Evolutionary conservation across 108 stramenopile species (phyloP), one percentile per base, ranked within the genome.

Genomic region (Cyclostephanos invisitatus): DNA sequence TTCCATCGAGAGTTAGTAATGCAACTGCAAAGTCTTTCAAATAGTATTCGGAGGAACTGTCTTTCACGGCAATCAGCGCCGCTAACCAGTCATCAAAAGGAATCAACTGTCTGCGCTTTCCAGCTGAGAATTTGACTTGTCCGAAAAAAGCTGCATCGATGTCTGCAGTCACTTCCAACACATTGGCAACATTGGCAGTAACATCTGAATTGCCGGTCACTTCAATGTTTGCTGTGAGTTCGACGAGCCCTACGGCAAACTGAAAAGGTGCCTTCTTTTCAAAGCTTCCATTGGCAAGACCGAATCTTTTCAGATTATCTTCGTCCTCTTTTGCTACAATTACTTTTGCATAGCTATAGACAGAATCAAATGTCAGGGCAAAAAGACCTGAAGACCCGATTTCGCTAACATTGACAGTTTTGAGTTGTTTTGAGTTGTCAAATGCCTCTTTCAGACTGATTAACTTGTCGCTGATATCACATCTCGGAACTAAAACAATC

Each of bases 1-100:
- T 48, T 35, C 73, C 80, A 64, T 81, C 80, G 27, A 81, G 25
- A 7, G 74, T 69, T 15, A 70, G 57, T 37, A 12, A 32, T 15
- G 59, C 48, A 40, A 15, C 20, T 21, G 70, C 70, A 62, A 80
- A 71, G 36, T 74, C 66, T 15, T 54, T 49, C 0, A 20, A 27
- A 20, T 70, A 55, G 29, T 46, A 44, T 35, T 70, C 59, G n/a
- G 57, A 60, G n/a, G 57, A 18, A 29, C 44, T 2, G 21, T n/a
- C 15, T 28, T 42, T 29, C 14, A 60, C 20, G 15, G 35, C 36
- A 38, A 38, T 60, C 14, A 60, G 59, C 17, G 25, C 10, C 20
- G 36, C 36, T 36, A 60, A 7, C 54, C 66, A 67, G n/a, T 57
- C 67, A 17, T 44, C 22, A 32, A 55, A 67, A 38, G 65, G 55